Evolutionary conservation across 2,329 filamentous ascomycete genomes (phyloP), one percentile per base, ranked within the genome.

Genomic region (Colletotrichum sp.): DNA sequence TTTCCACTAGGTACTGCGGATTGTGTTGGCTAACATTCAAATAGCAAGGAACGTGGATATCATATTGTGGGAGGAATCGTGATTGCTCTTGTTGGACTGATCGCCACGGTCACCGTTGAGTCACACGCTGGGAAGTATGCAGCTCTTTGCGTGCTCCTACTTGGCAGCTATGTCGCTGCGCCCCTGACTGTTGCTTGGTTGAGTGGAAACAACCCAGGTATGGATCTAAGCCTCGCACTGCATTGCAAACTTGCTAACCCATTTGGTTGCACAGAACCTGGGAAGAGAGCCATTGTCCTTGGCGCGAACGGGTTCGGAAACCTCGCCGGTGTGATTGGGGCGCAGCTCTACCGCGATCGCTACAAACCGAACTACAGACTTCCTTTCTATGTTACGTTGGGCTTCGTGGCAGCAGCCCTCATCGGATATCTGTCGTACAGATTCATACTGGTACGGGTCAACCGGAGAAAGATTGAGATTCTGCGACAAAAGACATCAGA

Each of bases 251-350:
- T 39, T 64, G 32, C 18, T 32, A 36, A 36, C 16, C n/a, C n/a
- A 2, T 21, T 9, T 32, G 6, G 15, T 15, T 10, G 12, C 21
- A 72, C 78, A 74, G 80, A 80, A 18, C 80, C 81, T 12, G 82
- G 82, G 3, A 84, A 83, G 71, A 78, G 83, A 9, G 79, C 81
- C 4, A 78, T 84, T n/a, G 78, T 83, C 21, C 78, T 84, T 57
- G 83, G 83, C 24, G 80, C 82, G 57, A 84, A 84, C 71, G 83
- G 83, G 10, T 83, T 80, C 80, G 83, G 83, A 5, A 84, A 84
- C 64, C 77, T 84, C 30, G 81, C 82, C 2, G 83, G 83, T 16
- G 80, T 84, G 12, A 77, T 84, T 49, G 82, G 81, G 12, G 79
- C 81, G 26, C 78, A 79, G 70, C 72, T 84, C 9, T 84, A 81